Conservation (phyloP, 2,329 filamentous ascomycete genomes). For the Paecilomyces variotii region DNA sequence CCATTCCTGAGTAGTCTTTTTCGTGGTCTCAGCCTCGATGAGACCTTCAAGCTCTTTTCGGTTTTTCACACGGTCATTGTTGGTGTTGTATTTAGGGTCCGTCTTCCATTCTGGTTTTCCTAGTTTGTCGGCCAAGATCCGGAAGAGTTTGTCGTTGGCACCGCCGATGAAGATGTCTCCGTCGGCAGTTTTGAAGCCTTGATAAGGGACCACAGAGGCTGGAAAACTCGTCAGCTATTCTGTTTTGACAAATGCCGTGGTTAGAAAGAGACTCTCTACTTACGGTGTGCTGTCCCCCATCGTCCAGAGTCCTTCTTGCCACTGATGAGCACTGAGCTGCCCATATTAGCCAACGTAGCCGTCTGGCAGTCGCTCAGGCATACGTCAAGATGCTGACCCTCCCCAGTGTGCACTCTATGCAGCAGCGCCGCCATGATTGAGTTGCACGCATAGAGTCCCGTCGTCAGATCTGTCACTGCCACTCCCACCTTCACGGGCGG, state of each 20-base stretch:
- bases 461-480: slow-evolving; percentile 91
- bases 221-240: not conserved
- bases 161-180: slow-evolving; percentile 64
- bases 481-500: slow-evolving; percentile 96
- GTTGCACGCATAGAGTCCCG: slow-evolving; percentile 89
- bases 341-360: slow-evolving; percentile 36
- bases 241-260: too few relatives aligned
- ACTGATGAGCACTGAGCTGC: slow-evolving; percentile 31
- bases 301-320: slow-evolving; percentile 45
- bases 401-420: slow-evolving; percentile 54
- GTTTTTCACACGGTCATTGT: slow-evolving; percentile 53
- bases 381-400: slow-evolving; percentile 61
- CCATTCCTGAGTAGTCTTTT: slow-evolving; percentile 36
- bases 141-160: slow-evolving; percentile 64
- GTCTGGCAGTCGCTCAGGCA: slow-evolving; percentile 14
- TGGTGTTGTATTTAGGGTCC: slow-evolving; percentile 53
- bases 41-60: slow-evolving; percentile 28
- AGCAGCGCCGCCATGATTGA: slow-evolving; percentile 89
- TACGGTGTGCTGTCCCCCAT: slow-evolving; percentile 41
- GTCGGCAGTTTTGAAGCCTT: slow-evolving; percentile 57
- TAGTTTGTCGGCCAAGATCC: slow-evolving; percentile 54
- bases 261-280: not conserved
- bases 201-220: slow-evolving; percentile 37
- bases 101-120: slow-evolving; percentile 53
- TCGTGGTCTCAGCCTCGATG: slow-evolving; percentile 25